Conservation (phyloP, 805 yeast species). For the Lachancea cidri region DNA sequence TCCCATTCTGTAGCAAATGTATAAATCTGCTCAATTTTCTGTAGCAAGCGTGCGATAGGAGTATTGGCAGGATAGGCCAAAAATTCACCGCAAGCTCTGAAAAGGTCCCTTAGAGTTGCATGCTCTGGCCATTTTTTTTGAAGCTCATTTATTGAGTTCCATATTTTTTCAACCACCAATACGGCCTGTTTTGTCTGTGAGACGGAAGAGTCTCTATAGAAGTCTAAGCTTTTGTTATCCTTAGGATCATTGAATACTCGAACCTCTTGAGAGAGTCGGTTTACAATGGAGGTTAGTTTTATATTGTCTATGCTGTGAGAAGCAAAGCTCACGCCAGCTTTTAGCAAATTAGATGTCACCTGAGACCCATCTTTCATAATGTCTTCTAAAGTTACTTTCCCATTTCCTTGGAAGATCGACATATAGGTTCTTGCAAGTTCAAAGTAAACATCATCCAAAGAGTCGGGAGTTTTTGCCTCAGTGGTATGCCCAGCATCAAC, state of each 20-base stretch:
- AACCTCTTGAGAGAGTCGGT: slow-evolving; percentile 33
- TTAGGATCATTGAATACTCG: slow-evolving; percentile 19
- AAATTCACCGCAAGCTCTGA: slow-evolving; percentile 60
- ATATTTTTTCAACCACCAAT: slow-evolving; percentile 39
- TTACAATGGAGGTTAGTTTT: slow-evolving; percentile 34
- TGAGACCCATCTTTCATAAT: slow-evolving; percentile 41
- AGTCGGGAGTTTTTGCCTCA: slow-evolving; percentile 9
- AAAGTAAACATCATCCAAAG: slow-evolving; percentile 44
- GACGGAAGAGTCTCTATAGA: slow-evolving; percentile 61
- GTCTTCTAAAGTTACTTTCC: slow-evolving; percentile 16
- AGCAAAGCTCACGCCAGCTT: slow-evolving; percentile 20
- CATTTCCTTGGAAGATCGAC: slow-evolving; percentile 33
- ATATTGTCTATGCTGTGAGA: slow-evolving; percentile 26
- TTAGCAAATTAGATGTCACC: slow-evolving; percentile 28
- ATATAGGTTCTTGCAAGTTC: slow-evolving; percentile 47
- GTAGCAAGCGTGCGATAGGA: slow-evolving; percentile 72
- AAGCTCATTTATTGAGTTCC: slow-evolving; percentile 42
- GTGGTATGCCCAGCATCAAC: slow-evolving; percentile 18
- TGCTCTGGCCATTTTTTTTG: slow-evolving; percentile 89
- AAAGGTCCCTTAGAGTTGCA: slow-evolving; percentile 71
- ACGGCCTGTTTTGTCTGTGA: slow-evolving; percentile 60
- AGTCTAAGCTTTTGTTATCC: slow-evolving; percentile 36
- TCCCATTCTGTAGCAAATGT: slow-evolving; percentile 89
- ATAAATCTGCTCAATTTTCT: slow-evolving; percentile 81
- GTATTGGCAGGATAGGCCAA: slow-evolving; percentile 54